Evolutionary conservation across 2,329 filamentous ascomycete species (phyloP).

Genomic region (Cordyceps militaris): DNA sequence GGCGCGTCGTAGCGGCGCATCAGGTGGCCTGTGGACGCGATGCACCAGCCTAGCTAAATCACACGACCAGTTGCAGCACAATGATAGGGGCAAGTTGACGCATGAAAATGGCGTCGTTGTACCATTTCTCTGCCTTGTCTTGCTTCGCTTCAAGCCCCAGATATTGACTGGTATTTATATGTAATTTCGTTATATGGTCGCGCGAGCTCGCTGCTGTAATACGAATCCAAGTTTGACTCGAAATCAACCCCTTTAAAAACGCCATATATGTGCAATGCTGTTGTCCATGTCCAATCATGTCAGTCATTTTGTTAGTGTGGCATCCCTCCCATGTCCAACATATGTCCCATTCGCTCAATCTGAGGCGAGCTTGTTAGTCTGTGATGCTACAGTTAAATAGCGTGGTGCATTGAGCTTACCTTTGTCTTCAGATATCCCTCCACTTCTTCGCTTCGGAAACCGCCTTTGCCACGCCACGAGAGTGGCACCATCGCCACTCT

Average conservation of each 20-base stretch:
- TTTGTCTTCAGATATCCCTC: slow-evolving; percentile 94
- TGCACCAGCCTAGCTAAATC: neutral
- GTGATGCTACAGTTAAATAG: neutral
- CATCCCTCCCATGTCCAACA: slow-evolving; percentile 51
- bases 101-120: neutral
- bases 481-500: slow-evolving; percentile 92
- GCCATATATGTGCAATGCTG: slow-evolving; percentile 14
- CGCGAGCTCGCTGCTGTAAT: slow-evolving; percentile 2
- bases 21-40: neutral
- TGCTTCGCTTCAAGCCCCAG: neutral
- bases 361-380: slow-evolving; percentile 28
- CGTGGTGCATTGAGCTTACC: slow-evolving; percentile 38
- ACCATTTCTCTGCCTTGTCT: neutral
- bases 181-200: neutral
- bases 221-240: neutral
- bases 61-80: neutral
- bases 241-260: slow-evolving; percentile 4
- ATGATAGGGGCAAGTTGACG: neutral
- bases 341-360: slow-evolving; percentile 86
- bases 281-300: neutral
- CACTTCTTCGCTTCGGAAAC: slow-evolving; percentile 80
- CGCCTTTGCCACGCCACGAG: slow-evolving; percentile 80
- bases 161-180: neutral
- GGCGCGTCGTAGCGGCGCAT: neutral
- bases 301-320: neutral